These are phyloP conservation scores for Pseudopyrenochaeta lycopersici DNA, from an alignment of 2,329 filamentous ascomycete species.

Conservation along the genomic window DNA sequence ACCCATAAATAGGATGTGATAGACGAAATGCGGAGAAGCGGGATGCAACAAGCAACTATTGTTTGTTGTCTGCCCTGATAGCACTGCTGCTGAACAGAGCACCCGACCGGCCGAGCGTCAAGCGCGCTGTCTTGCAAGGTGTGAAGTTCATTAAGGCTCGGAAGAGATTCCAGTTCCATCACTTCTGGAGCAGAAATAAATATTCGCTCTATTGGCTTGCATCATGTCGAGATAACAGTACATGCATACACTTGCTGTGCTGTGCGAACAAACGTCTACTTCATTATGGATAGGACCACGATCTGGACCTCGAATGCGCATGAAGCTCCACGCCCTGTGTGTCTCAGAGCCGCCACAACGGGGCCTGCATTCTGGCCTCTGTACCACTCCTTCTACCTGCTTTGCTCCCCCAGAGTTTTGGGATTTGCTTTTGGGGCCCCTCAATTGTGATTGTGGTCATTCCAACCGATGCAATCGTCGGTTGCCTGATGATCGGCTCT, in stretches of 20 bases:
- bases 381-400: conserved; percentile 14
- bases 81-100: conserved; percentile 1
- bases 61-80: conserved; percentile 8
- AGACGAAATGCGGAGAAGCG: conserved; percentile 48
- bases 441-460: background rate
- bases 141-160: background rate
- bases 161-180: background rate
- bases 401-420: conserved; percentile 6
- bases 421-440: conserved; percentile 5
- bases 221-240: conserved; percentile 13
- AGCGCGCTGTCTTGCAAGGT: conserved; percentile 1
- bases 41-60: conserved; percentile 26
- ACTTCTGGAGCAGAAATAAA: background rate
- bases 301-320: conserved; percentile 16
- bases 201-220: background rate
- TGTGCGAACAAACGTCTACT: conserved; percentile 6
- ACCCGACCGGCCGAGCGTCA: background rate
- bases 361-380: conserved; percentile 9
- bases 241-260: conserved; percentile 11
- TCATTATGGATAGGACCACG: conserved; percentile 8
- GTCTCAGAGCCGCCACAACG: conserved; percentile 21
- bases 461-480: background rate
- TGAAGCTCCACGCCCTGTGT: conserved; percentile 13
- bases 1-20: conserved; percentile 45
- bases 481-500: conserved; percentile 7